Evolutionary conservation across 805 yeast genomes (phyloP).

Genomic region (Saccharomycopsis sp.): DNA sequence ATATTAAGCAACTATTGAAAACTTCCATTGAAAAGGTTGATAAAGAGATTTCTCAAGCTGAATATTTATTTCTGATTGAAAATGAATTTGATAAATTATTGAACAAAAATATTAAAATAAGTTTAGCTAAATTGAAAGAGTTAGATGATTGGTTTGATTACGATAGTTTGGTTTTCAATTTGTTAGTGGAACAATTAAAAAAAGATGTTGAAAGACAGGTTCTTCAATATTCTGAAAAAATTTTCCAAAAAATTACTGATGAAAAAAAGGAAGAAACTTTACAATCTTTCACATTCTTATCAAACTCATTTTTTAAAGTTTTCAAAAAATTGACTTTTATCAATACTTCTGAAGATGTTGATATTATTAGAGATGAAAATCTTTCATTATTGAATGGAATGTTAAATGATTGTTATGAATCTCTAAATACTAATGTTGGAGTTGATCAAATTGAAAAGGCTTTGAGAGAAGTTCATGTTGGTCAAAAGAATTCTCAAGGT

Average conservation of each 20-base stretch:
- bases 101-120: constrained; percentile 34
- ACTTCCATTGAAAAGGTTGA: constrained; percentile 29
- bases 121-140: constrained; percentile 38
- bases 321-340: constrained; percentile 19
- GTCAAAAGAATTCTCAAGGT: constrained; percentile 19
- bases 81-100: constrained; percentile 44
- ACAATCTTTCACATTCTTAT: constrained; percentile 25
- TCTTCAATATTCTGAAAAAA: constrained; percentile 33
- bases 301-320: constrained; percentile 17
- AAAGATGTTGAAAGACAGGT: constrained; percentile 44
- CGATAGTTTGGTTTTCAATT: constrained; percentile 34
- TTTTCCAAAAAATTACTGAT: constrained; percentile 4
- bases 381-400: constrained; percentile 12
- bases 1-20: constrained; percentile 23
- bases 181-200: constrained; percentile 31
- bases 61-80: constrained; percentile 36
- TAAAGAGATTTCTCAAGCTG: constrained; percentile 41
- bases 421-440: constrained; percentile 2
- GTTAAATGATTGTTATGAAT: constrained; percentile 13
- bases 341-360: constrained; percentile 15
- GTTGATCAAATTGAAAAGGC: constrained; percentile 1
- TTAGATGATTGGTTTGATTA: constrained; percentile 44
- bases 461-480: constrained; percentile 21
- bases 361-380: constrained; percentile 13
- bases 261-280: constrained; percentile 35